These are phyloP conservation scores for Eucalyptus shirleyi DNA, from an alignment of 345 rosid genomes.

Conservation along the genomic window DNA sequence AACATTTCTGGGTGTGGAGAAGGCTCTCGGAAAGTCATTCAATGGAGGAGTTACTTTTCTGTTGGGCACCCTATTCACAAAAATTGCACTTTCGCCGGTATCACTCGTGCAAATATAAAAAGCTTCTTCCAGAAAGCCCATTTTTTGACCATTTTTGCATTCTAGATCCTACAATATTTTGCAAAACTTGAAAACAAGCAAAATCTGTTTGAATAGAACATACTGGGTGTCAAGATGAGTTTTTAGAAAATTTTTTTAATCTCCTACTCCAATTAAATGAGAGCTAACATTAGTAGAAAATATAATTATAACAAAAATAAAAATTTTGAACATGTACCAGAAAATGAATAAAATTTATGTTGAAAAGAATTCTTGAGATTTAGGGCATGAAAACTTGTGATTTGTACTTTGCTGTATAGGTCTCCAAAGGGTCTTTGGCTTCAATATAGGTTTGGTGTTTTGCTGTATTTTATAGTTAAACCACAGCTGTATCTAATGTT, in stretches of 20 bases:
- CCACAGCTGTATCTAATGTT: background rate
- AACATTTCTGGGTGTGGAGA: background rate
- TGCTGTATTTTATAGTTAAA: background rate
- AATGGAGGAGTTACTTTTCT: background rate
- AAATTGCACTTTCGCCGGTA: background rate
- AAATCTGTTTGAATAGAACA: background rate
- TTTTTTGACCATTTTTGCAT: background rate
- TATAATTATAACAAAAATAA: background rate
- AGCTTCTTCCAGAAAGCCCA: background rate
- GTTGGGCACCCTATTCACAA: background rate
- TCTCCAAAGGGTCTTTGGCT: background rate
- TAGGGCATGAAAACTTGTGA: background rate
- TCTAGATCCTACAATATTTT: background rate
- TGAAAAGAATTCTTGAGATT: background rate
- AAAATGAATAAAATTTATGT: background rate
- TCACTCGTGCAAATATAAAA: background rate
- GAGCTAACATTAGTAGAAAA: background rate
- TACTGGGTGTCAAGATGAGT: background rate
- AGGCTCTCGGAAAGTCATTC: background rate
- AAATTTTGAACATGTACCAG: background rate
- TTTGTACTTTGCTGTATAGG: background rate
- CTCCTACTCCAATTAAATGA: background rate
- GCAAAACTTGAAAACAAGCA: background rate
- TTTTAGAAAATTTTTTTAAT: background rate
- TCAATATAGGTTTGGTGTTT: background rate